These are phyloP conservation scores for Lepidopterella palustris DNA, from an alignment of 495 filamentous ascomycete species.

Conservation along the genomic window DNA sequence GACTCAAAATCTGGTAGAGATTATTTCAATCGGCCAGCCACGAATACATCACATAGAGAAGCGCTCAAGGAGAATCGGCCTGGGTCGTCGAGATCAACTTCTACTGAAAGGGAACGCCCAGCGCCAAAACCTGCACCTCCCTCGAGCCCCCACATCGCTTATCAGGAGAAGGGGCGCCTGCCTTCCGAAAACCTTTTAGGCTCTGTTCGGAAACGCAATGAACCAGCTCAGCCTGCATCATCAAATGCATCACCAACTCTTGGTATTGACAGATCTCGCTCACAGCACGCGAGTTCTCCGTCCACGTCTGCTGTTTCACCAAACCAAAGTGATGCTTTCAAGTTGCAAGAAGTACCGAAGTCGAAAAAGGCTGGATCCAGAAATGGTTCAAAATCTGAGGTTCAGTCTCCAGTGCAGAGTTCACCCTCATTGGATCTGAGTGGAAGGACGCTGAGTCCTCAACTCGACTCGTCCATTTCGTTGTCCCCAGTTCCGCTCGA, in stretches of 20 bases:
- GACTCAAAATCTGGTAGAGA: slow-evolving; percentile 27
- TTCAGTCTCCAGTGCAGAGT: slow-evolving; percentile 13
- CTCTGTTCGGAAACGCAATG: slow-evolving; percentile 41
- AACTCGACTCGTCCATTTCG: slow-evolving; percentile 3
- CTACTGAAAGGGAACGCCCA: slow-evolving; percentile 39
- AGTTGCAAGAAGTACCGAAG: slow-evolving; percentile 68
- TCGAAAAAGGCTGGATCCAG: slow-evolving; percentile 57
- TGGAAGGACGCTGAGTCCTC: slow-evolving; percentile 19
- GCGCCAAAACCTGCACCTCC: slow-evolving; percentile 35
- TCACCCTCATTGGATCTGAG: slow-evolving; percentile 16
- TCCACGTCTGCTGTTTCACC: slow-evolving; percentile 22
- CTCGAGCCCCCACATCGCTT: slow-evolving; percentile 81
- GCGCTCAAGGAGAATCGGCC: slow-evolving; percentile 34
- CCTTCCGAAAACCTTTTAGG: slow-evolving; percentile 37
- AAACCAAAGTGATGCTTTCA: slow-evolving; percentile 52
- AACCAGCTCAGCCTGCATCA: slow-evolving; percentile 26
- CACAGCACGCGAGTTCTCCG: slow-evolving; percentile 29
- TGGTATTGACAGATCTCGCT: slow-evolving; percentile 36
- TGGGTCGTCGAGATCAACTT: slow-evolving; percentile 49
- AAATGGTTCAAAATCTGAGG: slow-evolving; percentile 51
- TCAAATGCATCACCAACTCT: slow-evolving; percentile 37
- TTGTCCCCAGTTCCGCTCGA: slow-evolving; percentile 15
- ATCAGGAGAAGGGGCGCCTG: slow-evolving; percentile 77
- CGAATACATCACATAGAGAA: slow-evolving; percentile 27
- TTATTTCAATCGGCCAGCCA: slow-evolving; percentile 30